These are phyloP conservation scores for Saccharomyces hybrid DNA, from an alignment of 1,139 yeast species.

Conservation along the genomic window DNA sequence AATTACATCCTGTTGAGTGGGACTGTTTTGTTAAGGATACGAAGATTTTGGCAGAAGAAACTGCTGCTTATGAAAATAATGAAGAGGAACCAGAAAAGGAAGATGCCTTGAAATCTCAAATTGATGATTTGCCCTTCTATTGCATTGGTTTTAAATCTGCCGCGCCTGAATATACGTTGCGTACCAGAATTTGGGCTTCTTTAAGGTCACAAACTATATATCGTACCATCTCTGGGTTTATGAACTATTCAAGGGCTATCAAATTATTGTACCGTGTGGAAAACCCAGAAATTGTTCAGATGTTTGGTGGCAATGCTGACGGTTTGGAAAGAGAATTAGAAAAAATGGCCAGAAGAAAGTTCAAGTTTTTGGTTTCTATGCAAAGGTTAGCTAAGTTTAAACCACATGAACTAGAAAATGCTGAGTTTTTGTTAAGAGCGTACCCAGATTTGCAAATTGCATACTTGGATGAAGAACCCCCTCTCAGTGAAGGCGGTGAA, in stretches of 20 bases:
- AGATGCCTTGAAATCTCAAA: conserved; percentile 73
- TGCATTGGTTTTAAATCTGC: conserved; percentile 99
- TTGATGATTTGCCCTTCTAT: conserved; percentile 95
- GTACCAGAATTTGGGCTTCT: conserved; percentile 99
- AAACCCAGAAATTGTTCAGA: conserved; percentile 96
- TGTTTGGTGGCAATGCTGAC: conserved; percentile 97
- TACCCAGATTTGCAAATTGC: conserved; percentile 98
- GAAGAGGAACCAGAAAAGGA: conserved; percentile 56
- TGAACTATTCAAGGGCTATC: conserved; percentile 98
- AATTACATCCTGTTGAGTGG: conserved; percentile 98
- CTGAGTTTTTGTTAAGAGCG: conserved; percentile 95
- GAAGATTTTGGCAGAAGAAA: conserved; percentile 95
- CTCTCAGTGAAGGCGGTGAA: conserved; percentile 89
- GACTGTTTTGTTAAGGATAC: conserved; percentile 98
- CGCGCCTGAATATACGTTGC: conserved; percentile 95
- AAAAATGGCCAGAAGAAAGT: conserved; percentile 98
- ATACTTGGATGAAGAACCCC: conserved; percentile 89
- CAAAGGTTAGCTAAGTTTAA: conserved; percentile 95
- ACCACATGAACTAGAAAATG: conserved; percentile 95
- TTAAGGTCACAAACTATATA: conserved; percentile 95
- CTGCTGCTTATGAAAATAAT: conserved; percentile 75
- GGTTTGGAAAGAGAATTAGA: conserved; percentile 90
- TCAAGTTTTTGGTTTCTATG: conserved; percentile 95
- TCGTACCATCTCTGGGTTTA: conserved; percentile 97
- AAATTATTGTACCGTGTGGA: conserved; percentile 95